Evolutionary conservation across 2,329 filamentous ascomycete species (phyloP).

Genomic region (Aspergillus luchuensis): DNA sequence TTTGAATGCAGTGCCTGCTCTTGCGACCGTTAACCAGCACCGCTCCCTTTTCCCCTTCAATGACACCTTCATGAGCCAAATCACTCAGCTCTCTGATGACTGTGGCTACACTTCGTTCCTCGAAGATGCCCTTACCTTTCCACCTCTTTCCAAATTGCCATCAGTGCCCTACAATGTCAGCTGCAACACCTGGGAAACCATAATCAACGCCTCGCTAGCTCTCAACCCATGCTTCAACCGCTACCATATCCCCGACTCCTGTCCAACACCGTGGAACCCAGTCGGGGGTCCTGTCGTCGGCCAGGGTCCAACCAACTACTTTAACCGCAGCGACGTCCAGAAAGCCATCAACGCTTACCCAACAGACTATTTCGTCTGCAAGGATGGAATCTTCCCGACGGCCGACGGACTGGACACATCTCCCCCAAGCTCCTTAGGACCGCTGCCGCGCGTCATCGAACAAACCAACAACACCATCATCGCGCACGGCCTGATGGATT

Average conservation of each 20-base stretch:
- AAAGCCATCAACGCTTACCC: slow-evolving; percentile 62
- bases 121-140: slow-evolving; percentile 60
- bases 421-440: slow-evolving; percentile 32
- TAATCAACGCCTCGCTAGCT: slow-evolving; percentile 55
- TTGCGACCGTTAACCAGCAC: slow-evolving; percentile 46
- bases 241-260: slow-evolving; percentile 72
- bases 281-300: slow-evolving; percentile 71
- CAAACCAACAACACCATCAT: slow-evolving; percentile 71
- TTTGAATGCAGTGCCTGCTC: slow-evolving; percentile 33
- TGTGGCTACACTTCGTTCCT: slow-evolving; percentile 50
- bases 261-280: slow-evolving; percentile 67
- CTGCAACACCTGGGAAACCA: slow-evolving; percentile 61
- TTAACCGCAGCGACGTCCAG: slow-evolving; percentile 71
- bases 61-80: slow-evolving; percentile 39
- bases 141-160: slow-evolving; percentile 64
- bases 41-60: slow-evolving; percentile 46
- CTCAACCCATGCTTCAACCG: slow-evolving; percentile 78
- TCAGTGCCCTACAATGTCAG: slow-evolving; percentile 49
- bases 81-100: slow-evolving; percentile 42
- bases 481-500: slow-evolving; percentile 71
- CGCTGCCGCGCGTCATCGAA: slow-evolving; percentile 71
- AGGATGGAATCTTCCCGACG: slow-evolving; percentile 43
- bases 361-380: slow-evolving; percentile 46
- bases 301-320: slow-evolving; percentile 63
- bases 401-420: slow-evolving; percentile 51